Conservation (phyloP, 2,329 filamentous ascomycete genomes). For the Simplicillium sp. region DNA sequence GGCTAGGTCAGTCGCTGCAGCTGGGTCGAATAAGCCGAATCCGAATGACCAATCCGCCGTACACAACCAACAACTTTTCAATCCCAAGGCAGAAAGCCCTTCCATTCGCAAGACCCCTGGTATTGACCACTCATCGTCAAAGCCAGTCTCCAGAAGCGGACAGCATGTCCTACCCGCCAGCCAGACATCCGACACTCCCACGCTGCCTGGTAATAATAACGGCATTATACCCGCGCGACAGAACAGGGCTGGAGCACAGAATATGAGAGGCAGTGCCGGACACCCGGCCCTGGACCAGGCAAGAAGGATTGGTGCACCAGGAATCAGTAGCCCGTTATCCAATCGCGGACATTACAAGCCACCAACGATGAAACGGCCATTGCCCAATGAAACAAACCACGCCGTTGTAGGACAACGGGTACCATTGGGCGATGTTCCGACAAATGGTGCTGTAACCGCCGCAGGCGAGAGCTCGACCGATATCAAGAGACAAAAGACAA, state of each 20-base stretch:
- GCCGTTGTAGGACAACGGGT: conserved; percentile 21
- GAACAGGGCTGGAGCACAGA: conserved; percentile 12
- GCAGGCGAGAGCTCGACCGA: conserved; percentile 24
- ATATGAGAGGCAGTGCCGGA: conserved; percentile 28
- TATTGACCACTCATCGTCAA: conserved; percentile 70
- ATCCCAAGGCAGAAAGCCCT: conserved; percentile 67
- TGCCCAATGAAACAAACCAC: conserved; percentile 17
- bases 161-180: conserved; percentile 38
- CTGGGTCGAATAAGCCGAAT: not conserved
- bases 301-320: conserved; percentile 51
- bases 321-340: conserved; percentile 44
- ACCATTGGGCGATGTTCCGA: conserved; percentile 41
- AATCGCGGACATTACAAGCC: conserved; percentile 52
- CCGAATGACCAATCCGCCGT: conserved; percentile 23
- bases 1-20: conserved; percentile 3
- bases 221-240: not conserved
- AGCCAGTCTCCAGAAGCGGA: conserved; percentile 54
- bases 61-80: conserved; percentile 47
- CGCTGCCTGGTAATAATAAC: conserved; percentile 8
- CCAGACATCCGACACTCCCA: conserved; percentile 12
- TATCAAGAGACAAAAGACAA: conserved; percentile 42
- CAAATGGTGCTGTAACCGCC: conserved; percentile 25
- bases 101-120: conserved; percentile 85
- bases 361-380: conserved; percentile 47
- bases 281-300: conserved; percentile 46